These are phyloP conservation scores for Euphrasia arctica DNA, from an alignment of 305 asterid species.

Conservation along the genomic window DNA sequence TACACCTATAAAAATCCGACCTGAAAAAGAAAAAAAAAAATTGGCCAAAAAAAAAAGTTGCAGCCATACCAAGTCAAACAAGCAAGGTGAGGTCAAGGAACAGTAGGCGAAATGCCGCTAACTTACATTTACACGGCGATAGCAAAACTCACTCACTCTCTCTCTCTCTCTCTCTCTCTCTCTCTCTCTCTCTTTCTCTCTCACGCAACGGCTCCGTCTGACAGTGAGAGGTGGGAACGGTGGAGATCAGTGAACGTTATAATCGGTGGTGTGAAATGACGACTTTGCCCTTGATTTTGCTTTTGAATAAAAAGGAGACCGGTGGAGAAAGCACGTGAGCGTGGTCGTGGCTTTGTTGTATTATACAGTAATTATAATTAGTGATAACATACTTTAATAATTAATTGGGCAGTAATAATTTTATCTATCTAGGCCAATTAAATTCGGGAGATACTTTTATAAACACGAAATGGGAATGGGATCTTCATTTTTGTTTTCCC, in stretches of 20 bases:
- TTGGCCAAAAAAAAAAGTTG: background rate
- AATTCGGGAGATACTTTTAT: too few species aligned
- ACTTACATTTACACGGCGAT: background rate
- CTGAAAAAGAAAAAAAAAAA: background rate
- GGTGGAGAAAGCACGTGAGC: background rate
- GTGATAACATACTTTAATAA: too few species aligned
- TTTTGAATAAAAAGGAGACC: background rate
- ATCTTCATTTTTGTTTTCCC: too few species aligned
- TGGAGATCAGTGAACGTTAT: conserved; percentile 5
- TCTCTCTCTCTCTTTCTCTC: background rate
- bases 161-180: background rate
- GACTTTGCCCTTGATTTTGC: background rate
- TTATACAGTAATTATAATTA: too few species aligned
- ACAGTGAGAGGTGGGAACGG: conserved; percentile 1
- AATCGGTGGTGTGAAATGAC: background rate
- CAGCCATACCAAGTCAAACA: background rate
- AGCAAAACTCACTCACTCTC: background rate
- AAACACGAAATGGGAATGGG: too few species aligned
- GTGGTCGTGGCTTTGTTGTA: background rate
- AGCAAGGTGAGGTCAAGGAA: background rate
- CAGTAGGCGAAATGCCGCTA: background rate
- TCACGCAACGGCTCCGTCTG: background rate
- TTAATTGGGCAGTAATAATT: too few species aligned
- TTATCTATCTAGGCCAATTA: too few species aligned
- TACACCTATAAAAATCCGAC: background rate